Percentiles rank a stretch among this genome's conserved stretches.
Evolutionary conservation across 176 grass and related monocot species (phyloP).

Genomic region (Secale cereale): DNA sequence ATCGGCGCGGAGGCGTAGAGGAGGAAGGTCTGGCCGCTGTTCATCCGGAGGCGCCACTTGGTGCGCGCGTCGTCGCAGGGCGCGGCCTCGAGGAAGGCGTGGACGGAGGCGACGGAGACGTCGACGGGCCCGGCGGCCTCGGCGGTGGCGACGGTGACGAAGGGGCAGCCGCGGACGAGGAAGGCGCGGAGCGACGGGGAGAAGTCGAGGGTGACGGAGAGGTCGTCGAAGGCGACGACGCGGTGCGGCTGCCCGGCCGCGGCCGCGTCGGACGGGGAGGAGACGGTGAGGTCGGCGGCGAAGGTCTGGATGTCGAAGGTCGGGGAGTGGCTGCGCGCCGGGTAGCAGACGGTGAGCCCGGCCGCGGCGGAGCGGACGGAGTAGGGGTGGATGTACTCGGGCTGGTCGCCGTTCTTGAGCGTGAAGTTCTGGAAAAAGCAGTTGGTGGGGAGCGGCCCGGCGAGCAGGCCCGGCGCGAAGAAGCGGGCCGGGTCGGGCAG

Average conservation of each 20-base stretch:
- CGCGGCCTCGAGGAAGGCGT: slow-evolving; percentile 64
- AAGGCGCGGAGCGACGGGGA: slow-evolving; percentile 57
- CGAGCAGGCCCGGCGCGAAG: slow-evolving; percentile 68
- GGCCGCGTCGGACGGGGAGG: slow-evolving; percentile 32
- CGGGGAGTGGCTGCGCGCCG: slow-evolving; percentile 53
- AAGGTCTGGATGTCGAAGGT: slow-evolving; percentile 77
- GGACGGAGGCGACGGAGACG: slow-evolving; percentile 66
- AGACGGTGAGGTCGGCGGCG: slow-evolving; percentile 78
- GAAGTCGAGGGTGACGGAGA: slow-evolving; percentile 89
- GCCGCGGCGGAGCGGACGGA: slow-evolving; percentile 49
- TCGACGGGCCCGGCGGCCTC: slow-evolving; percentile 21
- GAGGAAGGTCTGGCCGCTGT: slow-evolving; percentile 91
- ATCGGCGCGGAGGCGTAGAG: slow-evolving; percentile 74
- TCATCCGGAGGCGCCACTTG: slow-evolving; percentile 76
- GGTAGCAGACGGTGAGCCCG: slow-evolving; percentile 69
- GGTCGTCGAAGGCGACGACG: slow-evolving; percentile 71
- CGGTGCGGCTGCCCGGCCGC: slow-evolving; percentile 14
- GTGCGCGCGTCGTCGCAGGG: slow-evolving; percentile 39
- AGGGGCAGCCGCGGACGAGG: slow-evolving; percentile 85
- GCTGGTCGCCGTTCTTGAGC: slow-evolving; percentile 94
- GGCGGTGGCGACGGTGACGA: slow-evolving; percentile 61
- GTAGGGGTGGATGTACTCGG: slow-evolving; percentile 97
- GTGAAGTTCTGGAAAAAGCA: slow-evolving; percentile 94
- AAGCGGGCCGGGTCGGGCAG: slow-evolving; percentile 74
- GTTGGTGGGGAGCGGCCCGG: slow-evolving; percentile 85